Evolutionary conservation across 1,139 yeast species (phyloP).

Genomic region (Blastobotrys serpentis): DNA sequence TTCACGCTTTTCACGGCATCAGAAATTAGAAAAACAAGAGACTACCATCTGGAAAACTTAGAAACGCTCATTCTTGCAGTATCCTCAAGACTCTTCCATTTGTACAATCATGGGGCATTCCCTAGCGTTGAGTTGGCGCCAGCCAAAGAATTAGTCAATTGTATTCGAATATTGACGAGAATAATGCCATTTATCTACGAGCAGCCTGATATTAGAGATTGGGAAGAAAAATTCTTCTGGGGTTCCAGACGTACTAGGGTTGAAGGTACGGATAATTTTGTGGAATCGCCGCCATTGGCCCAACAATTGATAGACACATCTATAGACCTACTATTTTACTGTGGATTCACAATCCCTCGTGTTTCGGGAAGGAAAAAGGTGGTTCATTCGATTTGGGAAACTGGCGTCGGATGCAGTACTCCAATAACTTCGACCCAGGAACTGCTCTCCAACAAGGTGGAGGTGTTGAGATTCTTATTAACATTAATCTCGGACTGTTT

Average conservation of each 20-base stretch:
- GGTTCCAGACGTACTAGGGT: constrained; percentile 25
- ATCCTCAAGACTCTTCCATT: constrained; percentile 38
- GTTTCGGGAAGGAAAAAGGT: constrained; percentile 21
- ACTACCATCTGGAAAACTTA: constrained; percentile 56
- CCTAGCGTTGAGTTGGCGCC: constrained; percentile 32
- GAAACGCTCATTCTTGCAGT: constrained; percentile 51
- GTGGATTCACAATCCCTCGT: constrained; percentile 57
- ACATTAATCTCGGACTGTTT: constrained; percentile 64
- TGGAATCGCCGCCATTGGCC: constrained; percentile 46
- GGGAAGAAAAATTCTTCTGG: constrained; percentile 49
- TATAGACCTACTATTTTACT: constrained; percentile 55
- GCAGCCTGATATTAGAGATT: constrained; percentile 37
- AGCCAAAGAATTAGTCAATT: constrained; percentile 48
- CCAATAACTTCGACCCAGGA: constrained; percentile 46
- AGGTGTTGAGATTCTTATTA: constrained; percentile 60
- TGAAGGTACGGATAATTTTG: constrained; percentile 10
- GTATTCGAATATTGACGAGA: constrained; percentile 64
- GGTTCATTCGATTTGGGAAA: constrained; percentile 59
- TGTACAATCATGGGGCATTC: constrained; percentile 32
- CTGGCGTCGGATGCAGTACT: constrained; percentile 62
- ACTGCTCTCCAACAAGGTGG: constrained; percentile 65
- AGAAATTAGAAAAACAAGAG: constrained; percentile 62
- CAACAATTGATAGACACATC: constrained; percentile 47
- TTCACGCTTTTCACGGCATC: constrained; percentile 53
- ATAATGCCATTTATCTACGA: constrained; percentile 69